Conservation (phyloP, 2,329 filamentous ascomycete genomes). For the Hypomyces rosellus region DNA sequence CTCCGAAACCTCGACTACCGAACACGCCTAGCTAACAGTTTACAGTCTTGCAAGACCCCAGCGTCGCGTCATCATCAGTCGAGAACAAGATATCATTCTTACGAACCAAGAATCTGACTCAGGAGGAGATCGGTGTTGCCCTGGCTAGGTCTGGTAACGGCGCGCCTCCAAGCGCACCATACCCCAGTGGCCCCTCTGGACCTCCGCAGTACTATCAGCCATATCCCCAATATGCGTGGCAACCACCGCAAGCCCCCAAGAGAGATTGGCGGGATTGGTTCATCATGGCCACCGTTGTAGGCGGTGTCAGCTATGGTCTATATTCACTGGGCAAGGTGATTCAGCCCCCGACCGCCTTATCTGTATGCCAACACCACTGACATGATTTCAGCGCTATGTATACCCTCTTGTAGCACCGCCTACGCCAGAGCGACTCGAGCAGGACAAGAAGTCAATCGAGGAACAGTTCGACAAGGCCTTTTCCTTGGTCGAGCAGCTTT, state of each 20-base stretch:
- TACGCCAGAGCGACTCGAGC: slow-evolving; percentile 85
- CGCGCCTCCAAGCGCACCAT: slow-evolving; percentile 33
- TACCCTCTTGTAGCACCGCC: slow-evolving; percentile 86
- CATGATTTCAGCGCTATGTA: slow-evolving; percentile 66
- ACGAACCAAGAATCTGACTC: slow-evolving; percentile 92
- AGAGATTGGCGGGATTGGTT: slow-evolving; percentile 99
- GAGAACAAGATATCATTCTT: slow-evolving; percentile 92
- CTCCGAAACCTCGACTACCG: not conserved
- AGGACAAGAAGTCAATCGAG: slow-evolving; percentile 89
- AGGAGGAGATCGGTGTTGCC: slow-evolving; percentile 86
- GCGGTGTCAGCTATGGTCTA: slow-evolving; percentile 81
- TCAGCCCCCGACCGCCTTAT: not conserved
- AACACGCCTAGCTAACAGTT: slow-evolving; percentile 16
- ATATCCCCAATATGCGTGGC: slow-evolving; percentile 51
- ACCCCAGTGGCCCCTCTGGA: slow-evolving; percentile 37
- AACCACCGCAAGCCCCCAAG: slow-evolving; percentile 57
- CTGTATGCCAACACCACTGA: slow-evolving; percentile 17
- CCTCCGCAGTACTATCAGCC: slow-evolving; percentile 41
- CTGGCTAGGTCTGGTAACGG: slow-evolving; percentile 67
- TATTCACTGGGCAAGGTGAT: slow-evolving; percentile 80
- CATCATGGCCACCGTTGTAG: slow-evolving; percentile 95
- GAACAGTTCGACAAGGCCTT: slow-evolving; percentile 93
- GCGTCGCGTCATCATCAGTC: slow-evolving; percentile 79
- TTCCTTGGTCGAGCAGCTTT: slow-evolving; percentile 81
- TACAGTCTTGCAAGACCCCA: slow-evolving; percentile 87